A percentile compares a stretch with the other conserved stretches of the same genome.
Evolutionary conservation across 805 yeast genomes (phyloP).

Genomic region (Cyberlindnera mississippiensis): DNA sequence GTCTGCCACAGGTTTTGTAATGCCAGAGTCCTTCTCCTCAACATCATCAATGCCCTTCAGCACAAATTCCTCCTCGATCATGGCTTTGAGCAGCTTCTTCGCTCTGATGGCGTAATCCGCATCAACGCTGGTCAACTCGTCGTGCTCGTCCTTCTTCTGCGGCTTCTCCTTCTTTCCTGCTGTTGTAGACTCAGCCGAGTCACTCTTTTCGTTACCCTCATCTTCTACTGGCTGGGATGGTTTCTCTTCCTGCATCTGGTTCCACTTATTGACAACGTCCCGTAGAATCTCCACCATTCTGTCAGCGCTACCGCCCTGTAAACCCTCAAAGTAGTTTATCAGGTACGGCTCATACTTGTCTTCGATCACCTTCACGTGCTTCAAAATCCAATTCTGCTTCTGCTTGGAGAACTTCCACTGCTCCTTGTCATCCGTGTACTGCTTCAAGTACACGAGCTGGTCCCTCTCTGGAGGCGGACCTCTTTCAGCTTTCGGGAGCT

Average conservation of each 20-base stretch:
- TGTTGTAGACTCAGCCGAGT: too few relatives aligned
- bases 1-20: too few relatives aligned
- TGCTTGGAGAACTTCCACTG: slow-evolving; percentile 84
- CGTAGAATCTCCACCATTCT: slow-evolving; percentile 50
- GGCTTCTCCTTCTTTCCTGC: slow-evolving; percentile 7
- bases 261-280: slow-evolving; percentile 52
- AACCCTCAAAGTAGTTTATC: slow-evolving; percentile 48
- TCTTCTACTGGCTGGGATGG: slow-evolving; percentile 1
- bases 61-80: slow-evolving; percentile 18
- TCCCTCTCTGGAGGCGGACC: slow-evolving; percentile 74
- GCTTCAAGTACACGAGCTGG: slow-evolving; percentile 62
- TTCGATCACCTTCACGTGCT: slow-evolving; percentile 52
- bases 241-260: slow-evolving; percentile 29
- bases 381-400: slow-evolving; percentile 81
- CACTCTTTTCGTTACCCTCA: background rate
- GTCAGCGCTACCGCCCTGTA: slow-evolving; percentile 68
- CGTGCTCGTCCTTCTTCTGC: slow-evolving; percentile 14
- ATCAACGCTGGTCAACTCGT: slow-evolving; percentile 25
- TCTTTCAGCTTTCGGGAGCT: slow-evolving; percentile 64
- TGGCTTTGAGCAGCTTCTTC: slow-evolving; percentile 19
- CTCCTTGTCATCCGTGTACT: slow-evolving; percentile 49
- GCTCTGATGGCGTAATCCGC: slow-evolving; percentile 28
- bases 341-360: slow-evolving; percentile 49
- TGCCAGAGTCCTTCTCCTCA: slow-evolving; percentile 11
- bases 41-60: slow-evolving; percentile 23